phyloP scores from a whole-genome alignment of 208 protist species.

The Strigomonas culicis region DNA sequence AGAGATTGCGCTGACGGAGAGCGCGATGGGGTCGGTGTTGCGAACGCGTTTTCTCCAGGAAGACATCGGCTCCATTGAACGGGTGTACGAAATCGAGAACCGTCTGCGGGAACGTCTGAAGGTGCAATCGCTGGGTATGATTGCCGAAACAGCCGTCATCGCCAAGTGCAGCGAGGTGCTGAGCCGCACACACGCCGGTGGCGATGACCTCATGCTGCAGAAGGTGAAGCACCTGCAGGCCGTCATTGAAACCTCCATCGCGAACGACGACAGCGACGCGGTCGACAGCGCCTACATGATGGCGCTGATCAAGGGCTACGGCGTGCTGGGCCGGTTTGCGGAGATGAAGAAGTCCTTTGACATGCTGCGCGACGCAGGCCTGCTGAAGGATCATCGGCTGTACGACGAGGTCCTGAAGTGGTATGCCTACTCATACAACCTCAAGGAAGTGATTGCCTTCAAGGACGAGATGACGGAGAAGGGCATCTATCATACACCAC shows the following conservation, averaged over 20 bases:
- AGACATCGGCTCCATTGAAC: constrained; percentile 25
- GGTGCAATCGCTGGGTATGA: constrained; percentile 45
- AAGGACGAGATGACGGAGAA: constrained; percentile 85
- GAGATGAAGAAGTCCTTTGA: constrained; percentile 78
- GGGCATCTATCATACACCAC: constrained; percentile 71
- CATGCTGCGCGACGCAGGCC: constrained; percentile 34
- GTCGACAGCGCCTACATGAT: constrained; percentile 58
- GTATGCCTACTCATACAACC: constrained; percentile 79
- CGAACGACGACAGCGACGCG: constrained; percentile 56
- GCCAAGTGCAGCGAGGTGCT: constrained; percentile 74
- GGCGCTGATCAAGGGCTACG: constrained; percentile 80
- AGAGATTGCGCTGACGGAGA: background rate
- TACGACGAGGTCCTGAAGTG: constrained; percentile 91
- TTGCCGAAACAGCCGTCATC: constrained; percentile 70
- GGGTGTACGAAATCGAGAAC: constrained; percentile 64
- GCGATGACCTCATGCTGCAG: constrained; percentile 72
- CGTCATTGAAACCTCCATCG: constrained; percentile 55
- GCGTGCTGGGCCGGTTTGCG: constrained; percentile 69
- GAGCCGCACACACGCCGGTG: constrained; percentile 33
- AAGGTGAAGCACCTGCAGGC: constrained; percentile 71
- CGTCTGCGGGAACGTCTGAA: constrained; percentile 39
- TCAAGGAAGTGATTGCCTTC: constrained; percentile 84
- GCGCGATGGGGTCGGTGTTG: constrained; percentile 22
- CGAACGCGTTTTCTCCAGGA: constrained; percentile 9
- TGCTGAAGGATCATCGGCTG: constrained; percentile 59